These are phyloP conservation scores for Coemansia sp. DNA, from an alignment of 192 early-diverging fungal species.

Conservation along the genomic window DNA sequence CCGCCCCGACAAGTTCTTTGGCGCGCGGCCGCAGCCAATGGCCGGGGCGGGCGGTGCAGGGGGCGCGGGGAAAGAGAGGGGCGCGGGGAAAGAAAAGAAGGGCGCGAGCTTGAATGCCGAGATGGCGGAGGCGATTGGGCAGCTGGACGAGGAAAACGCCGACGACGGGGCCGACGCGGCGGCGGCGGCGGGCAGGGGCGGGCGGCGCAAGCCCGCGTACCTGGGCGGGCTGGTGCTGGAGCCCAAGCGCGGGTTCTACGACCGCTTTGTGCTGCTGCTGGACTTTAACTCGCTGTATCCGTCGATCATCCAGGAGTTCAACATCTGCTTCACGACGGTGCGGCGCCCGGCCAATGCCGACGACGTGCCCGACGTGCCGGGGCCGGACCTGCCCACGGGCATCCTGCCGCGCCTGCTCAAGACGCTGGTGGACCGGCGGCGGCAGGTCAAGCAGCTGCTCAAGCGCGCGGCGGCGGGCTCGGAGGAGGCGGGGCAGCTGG, in stretches of 20 bases:
- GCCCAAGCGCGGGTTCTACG: constrained; percentile 96
- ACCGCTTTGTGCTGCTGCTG: constrained; percentile 88
- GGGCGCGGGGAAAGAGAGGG: neutral
- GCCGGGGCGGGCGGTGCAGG: neutral
- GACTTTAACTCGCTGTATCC: constrained; percentile 99
- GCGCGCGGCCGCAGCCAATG: neutral
- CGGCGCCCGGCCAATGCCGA: constrained; percentile 54
- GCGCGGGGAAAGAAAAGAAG: neutral
- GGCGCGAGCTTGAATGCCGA: constrained; percentile 22
- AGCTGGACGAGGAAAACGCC: constrained; percentile 24
- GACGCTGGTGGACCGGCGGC: constrained; percentile 85
- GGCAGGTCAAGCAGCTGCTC: constrained; percentile 86
- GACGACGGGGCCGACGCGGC: constrained; percentile 14
- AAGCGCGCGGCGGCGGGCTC: constrained; percentile 62
- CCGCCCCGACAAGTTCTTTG: constrained; percentile 77
- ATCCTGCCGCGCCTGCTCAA: constrained; percentile 85
- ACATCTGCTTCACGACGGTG: constrained; percentile 99
- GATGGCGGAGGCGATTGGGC: constrained; percentile 30
- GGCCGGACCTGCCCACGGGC: constrained; percentile 62
- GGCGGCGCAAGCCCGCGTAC: constrained; percentile 85
- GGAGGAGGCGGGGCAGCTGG: constrained; percentile 63
- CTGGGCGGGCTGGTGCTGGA: constrained; percentile 96
- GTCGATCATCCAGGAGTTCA: constrained; percentile 99
- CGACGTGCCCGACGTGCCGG: constrained; percentile 74
- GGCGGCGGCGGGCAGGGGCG: constrained; percentile 20